Conservation (phyloP, 2,329 filamentous ascomycete species). For the Fusarium sp. region DNA sequence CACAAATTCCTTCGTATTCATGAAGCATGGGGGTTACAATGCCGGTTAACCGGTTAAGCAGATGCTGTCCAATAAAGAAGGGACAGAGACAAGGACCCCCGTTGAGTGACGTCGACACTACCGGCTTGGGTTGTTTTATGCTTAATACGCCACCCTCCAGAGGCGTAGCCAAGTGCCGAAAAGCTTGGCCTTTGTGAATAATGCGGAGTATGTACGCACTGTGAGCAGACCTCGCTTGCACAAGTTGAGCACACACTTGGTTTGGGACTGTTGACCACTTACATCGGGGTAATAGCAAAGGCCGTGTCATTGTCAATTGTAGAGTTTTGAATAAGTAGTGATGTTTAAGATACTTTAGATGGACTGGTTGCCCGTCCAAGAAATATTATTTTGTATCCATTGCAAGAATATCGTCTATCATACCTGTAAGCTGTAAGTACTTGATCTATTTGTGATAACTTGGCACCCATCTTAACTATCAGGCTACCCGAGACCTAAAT, state of each 20-base stretch:
- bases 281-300: neutral
- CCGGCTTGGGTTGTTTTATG: neutral
- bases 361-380: neutral
- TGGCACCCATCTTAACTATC: rapidly evolving
- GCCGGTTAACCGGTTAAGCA: neutral
- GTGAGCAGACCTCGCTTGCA: neutral
- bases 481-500: neutral
- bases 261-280: neutral
- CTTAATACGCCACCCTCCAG: neutral
- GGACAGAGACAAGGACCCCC: neutral
- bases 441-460: neutral
- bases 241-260: neutral
- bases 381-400: neutral
- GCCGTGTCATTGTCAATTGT: neutral
- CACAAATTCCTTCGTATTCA: neutral
- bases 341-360: neutral
- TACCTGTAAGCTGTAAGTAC: neutral
- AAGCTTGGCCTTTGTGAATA: neutral
- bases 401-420: neutral
- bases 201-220: neutral
- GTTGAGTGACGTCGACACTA: neutral
- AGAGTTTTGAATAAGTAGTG: neutral
- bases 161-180: neutral
- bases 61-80: neutral
- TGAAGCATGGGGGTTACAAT: neutral